Percentiles rank a stretch among this genome's conserved stretches.
Evolutionary conservation across 192 early-diverging fungal genomes (phyloP).

Genomic region (Fimicolochytrium jonesii): DNA sequence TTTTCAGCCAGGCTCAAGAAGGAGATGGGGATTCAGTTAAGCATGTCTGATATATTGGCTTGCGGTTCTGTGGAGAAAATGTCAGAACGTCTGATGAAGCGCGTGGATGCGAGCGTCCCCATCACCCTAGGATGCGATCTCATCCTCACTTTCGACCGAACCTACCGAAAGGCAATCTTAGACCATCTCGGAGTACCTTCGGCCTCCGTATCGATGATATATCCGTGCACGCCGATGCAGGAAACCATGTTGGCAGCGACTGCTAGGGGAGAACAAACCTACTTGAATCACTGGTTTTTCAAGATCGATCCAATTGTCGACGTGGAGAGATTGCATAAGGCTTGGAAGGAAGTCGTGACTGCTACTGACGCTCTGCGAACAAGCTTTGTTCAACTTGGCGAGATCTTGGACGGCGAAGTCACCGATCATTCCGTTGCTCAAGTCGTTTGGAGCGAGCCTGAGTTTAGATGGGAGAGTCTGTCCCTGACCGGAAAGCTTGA

Average conservation of each 20-base stretch:
- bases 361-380: slow-evolving; percentile 18
- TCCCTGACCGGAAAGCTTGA: too few species aligned
- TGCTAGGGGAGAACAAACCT: neutral
- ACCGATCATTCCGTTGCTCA: too few species aligned
- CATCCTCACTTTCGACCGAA: neutral
- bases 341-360: slow-evolving; percentile 13
- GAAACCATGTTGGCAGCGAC: slow-evolving; percentile 23
- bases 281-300: slow-evolving; percentile 15
- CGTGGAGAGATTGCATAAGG: slow-evolving; percentile 1
- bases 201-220: neutral
- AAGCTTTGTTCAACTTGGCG: slow-evolving; percentile 4
- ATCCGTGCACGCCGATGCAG: slow-evolving; percentile 31
- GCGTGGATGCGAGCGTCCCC: neutral
- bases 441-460: too few species aligned
- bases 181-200: neutral
- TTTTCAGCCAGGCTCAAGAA: slow-evolving; percentile 4
- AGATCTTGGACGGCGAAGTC: too few species aligned
- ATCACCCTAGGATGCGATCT: neutral
- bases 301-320: neutral
- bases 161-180: neutral
- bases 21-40: neutral
- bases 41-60: slow-evolving; percentile 8
- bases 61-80: too few species aligned
- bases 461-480: too few species aligned
- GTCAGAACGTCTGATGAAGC: too few species aligned